Evolutionary conservation across 2,329 filamentous ascomycete species (phyloP), one percentile per base, ranked within the genome.

Genomic region (Fusarium sp.): DNA sequence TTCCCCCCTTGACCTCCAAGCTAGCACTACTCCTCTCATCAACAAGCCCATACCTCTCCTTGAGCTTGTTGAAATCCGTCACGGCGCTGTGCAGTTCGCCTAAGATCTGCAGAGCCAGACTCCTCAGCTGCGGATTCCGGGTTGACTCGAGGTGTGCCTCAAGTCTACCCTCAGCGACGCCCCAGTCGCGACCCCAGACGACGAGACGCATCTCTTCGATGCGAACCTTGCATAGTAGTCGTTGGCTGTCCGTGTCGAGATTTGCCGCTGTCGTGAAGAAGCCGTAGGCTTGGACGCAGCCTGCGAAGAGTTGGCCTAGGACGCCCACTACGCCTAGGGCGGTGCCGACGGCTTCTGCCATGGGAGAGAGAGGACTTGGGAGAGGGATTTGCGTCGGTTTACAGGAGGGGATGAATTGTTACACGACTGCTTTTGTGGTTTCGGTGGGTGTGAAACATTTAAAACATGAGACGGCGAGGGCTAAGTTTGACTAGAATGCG

Each of bases 151-250:
- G 79, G 66, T 85, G 84, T 37, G 81, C 82, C 75, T 87, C 85
- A 2, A 87, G 78, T 59, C 72, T 79, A 6, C 85, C 85, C 77
- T 87, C 85, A 11, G 83, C 80, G 37, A 87, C 84, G 27, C 85
- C 85, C 85, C 85, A 87, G 71, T 86, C 83, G 35, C 85, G 78
- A 20, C 85, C 85, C 85, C 85, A 87, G 66, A 86, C 84, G 34
- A 84, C 76, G 38, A 87, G 80, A 5, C 85, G 81, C 84, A 85
- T 86, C 81, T 87, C 85, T 78, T 87, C 85, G 74, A 87, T 87
- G 60, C 84, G 83, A 64, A 87, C 83, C 74, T 87, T 87, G 79
- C 85, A 86, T 50, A 85, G 77, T 35, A 87, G 78, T 42, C 83
- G 81, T 75, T 85, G 83, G 67, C 80, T 82, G 75, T 87, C 84